Base-by-base conservation (phyloP, 176 grass and related monocot genomes). In the Oropetium thomaeum region DNA sequence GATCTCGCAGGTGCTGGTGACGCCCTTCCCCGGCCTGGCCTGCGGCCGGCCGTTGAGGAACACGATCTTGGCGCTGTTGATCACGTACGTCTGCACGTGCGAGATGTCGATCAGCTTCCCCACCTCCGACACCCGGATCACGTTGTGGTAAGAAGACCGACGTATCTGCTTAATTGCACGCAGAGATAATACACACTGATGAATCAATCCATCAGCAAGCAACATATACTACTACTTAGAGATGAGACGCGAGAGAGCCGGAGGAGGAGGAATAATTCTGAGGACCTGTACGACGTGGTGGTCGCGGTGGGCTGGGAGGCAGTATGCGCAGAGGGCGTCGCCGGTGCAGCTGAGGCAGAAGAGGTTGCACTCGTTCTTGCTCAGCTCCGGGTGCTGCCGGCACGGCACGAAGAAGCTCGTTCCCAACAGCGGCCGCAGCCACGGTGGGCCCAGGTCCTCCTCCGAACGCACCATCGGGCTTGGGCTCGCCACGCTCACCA, bases 321-420 rank as follows among this genome's bases (percentile, higher is more conserved):
- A 94, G 80, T 81, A 94, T 25, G 86, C 69, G 75, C 92, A 94
- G 58, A 88, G 62, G 1, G 92, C 92, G 30, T 77, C 76, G 65
- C 73, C 76, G 43, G 60, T 82, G 75, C 92, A 94, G 17, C 74
- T 37, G 28, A 80, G 79, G 35, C 88, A 90, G 85, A 84, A 94
- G 82, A 88, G 77, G 77, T 94, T 94, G 88, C 92, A 88, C 77
- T 94, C 92, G 54, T 90, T 94, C 80, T 90, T 94, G 73, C 84
- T 85, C 69, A 89, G 74, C 39, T 85, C 88, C 67, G 45, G 69
- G 75, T 94, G 92, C 28, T 40, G 13, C 6, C 3, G 48, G 74
- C 91, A 94, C 25, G 88, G 45, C 32, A 79, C 79, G 38, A 94
- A 94, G 82, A 90, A 94, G 75, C 76, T 81, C 73, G 87, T 93